Percentiles rank a stretch among this genome's conserved stretches.
Conservation (phyloP, 306 rosid species). For the Vigna nakashimae region DNA sequence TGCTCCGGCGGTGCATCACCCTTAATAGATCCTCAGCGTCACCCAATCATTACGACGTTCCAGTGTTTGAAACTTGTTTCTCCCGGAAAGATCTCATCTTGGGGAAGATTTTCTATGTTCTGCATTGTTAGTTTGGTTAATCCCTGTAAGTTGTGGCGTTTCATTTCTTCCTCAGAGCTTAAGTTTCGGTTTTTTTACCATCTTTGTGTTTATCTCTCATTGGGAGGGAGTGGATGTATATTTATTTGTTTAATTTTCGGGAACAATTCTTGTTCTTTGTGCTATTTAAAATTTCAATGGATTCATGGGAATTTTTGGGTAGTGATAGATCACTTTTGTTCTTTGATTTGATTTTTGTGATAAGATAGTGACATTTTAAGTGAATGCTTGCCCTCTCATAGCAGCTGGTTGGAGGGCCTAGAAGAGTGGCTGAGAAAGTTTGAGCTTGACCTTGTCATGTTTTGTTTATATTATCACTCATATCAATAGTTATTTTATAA, state of each 20-base stretch:
- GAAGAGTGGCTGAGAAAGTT: slow-evolving; percentile 13
- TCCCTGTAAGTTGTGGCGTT: slow-evolving; percentile 38
- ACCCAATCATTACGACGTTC: not conserved
- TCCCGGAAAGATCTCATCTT: slow-evolving; percentile 24
- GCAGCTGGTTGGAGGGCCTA: slow-evolving; percentile 15
- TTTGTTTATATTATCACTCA: slow-evolving; percentile 15
- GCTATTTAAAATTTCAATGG: slow-evolving; percentile 21
- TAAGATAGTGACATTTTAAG: slow-evolving; percentile 24
- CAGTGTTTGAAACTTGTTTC: not conserved
- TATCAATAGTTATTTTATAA: slow-evolving; percentile 11
- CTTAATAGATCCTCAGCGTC: slow-evolving; percentile 37
- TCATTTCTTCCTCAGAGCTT: slow-evolving; percentile 28
- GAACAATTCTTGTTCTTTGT: not conserved
- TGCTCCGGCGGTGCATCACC: slow-evolving; percentile 27
- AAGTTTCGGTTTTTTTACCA: not conserved
- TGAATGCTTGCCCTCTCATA: slow-evolving; percentile 22
- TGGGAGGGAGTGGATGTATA: not conserved
- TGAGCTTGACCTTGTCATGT: slow-evolving; percentile 17
- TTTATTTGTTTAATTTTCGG: not conserved
- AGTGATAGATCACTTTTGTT: slow-evolving; percentile 33
- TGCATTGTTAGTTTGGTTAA: slow-evolving; percentile 38
- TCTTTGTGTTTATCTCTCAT: not conserved
- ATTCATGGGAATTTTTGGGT: slow-evolving; percentile 7
- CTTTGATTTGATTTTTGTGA: slow-evolving; percentile 14
- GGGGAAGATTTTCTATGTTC: slow-evolving; percentile 27